These are phyloP conservation scores for Malassezia vespertilionis DNA, from an alignment of 1,284 basidiomycete genomes.

Conservation along the genomic window DNA sequence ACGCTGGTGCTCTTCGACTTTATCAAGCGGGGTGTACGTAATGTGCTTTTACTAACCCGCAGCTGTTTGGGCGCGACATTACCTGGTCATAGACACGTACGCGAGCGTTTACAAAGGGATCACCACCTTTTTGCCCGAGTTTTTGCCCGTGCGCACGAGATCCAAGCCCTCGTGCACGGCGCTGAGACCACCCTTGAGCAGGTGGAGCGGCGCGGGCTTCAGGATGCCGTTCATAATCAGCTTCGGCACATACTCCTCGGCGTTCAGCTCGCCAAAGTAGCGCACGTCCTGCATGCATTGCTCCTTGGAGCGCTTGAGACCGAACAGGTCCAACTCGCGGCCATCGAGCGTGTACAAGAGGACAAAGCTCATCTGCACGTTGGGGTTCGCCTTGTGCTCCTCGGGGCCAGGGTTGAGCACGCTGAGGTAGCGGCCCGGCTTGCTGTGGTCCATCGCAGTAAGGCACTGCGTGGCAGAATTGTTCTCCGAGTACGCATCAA, in stretches of 20 bases:
- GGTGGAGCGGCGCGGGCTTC: slow-evolving; percentile 29
- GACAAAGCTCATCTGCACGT: slow-evolving; percentile 33
- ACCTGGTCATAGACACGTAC: slow-evolving; percentile 14
- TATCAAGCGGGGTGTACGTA: slow-evolving; percentile 28
- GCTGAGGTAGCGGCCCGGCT: slow-evolving; percentile 27
- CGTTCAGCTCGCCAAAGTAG: slow-evolving; percentile 9
- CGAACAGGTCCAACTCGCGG: slow-evolving; percentile 19
- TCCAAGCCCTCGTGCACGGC: slow-evolving; percentile 29
- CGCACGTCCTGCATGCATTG: slow-evolving; percentile 15
- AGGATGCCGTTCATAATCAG: slow-evolving; percentile 25
- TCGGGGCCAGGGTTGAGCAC: slow-evolving; percentile 34
- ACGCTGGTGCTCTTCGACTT: slow-evolving; percentile 40
- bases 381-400: slow-evolving; percentile 25
- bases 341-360: slow-evolving; percentile 32
- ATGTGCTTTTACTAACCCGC: background rate
- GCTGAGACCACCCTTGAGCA: slow-evolving; percentile 28
- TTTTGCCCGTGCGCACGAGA: slow-evolving; percentile 29
- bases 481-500: slow-evolving; percentile 40
- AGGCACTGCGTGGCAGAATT: slow-evolving; percentile 33
- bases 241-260: slow-evolving; percentile 25
- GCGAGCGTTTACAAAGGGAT: slow-evolving; percentile 8
- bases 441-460: slow-evolving; percentile 20
- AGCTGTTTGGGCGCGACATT: slow-evolving; percentile 33
- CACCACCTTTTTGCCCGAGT: slow-evolving; percentile 36
- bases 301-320: slow-evolving; percentile 19